These are phyloP conservation scores for Pseudogymnoascus sp. DNA, from an alignment of 2,329 filamentous ascomycete genomes.

Conservation along the genomic window DNA sequence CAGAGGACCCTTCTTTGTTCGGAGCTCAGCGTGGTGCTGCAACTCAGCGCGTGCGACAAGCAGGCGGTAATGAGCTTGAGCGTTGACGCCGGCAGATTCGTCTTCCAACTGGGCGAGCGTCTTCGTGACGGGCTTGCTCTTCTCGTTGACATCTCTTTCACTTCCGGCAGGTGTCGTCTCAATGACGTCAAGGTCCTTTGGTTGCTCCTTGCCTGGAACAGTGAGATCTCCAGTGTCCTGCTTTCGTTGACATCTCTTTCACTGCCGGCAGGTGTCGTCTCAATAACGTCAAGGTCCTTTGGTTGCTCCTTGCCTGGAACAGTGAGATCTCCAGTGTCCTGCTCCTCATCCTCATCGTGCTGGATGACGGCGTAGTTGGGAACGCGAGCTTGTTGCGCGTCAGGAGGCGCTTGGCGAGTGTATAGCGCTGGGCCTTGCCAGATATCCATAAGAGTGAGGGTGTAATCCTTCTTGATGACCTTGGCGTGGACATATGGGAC, in stretches of 20 bases:
- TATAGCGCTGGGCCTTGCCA: constrained; percentile 56
- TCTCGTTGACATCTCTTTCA: constrained; percentile 29
- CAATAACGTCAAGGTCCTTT: constrained; percentile 21
- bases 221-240: constrained; percentile 17
- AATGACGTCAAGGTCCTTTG: constrained; percentile 21
- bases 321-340: constrained; percentile 19
- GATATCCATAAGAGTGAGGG: constrained; percentile 55
- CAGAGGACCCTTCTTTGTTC: constrained; percentile 56
- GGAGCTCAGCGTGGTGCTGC: constrained; percentile 54
- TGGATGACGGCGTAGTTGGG: constrained; percentile 74
- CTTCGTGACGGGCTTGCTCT: constrained; percentile 39
- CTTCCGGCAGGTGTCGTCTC: constrained; percentile 25
- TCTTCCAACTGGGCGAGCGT: constrained; percentile 17
- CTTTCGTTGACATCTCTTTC: constrained; percentile 22
- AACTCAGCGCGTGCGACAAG: constrained; percentile 49
- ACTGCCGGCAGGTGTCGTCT: constrained; percentile 24
- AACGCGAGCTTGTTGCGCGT: constrained; percentile 47
- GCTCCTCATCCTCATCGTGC: constrained; percentile 47
- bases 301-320: constrained; percentile 28
- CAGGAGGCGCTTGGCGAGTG: constrained; percentile 46
- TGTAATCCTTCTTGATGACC: constrained; percentile 60
- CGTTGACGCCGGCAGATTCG: constrained; percentile 12
- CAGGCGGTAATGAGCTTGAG: constrained; percentile 52
- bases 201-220: constrained; percentile 29
- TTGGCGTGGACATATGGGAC: constrained; percentile 60